Evolutionary conservation across 371 early-diverging fungal genomes (phyloP).

Genomic region (Cokeromyces recurvatus): DNA sequence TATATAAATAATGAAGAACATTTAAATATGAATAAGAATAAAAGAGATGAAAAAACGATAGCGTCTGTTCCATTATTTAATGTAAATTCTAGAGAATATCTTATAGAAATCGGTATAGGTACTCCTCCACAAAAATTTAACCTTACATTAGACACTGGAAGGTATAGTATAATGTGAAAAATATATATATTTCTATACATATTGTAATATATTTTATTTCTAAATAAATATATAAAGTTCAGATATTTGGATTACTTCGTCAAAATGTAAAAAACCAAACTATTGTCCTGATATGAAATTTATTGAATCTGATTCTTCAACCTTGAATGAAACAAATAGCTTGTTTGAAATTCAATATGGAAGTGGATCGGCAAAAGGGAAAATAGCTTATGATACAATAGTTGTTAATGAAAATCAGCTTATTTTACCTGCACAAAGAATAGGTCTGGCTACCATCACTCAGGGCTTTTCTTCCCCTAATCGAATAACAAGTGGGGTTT

Average conservation of each 20-base stretch:
- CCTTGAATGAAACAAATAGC: slow-evolving; percentile 15
- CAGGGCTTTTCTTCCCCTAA: slow-evolving; percentile 13
- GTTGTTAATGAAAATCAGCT: no score
- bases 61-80: slow-evolving; percentile 20
- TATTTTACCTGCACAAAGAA: no score
- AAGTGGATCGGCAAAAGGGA: slow-evolving; percentile 34
- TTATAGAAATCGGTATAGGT: slow-evolving; percentile 27
- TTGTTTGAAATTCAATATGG: slow-evolving; percentile 31
- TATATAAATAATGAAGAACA: background rate
- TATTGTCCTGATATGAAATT: slow-evolving; percentile 28
- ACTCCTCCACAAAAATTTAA: slow-evolving; percentile 33
- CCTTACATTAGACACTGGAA: slow-evolving; percentile 41
- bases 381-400: slow-evolving; percentile 28
- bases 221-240: slow-evolving; percentile 10
- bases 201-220: background rate
- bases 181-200: slow-evolving; percentile 2
- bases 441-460: no score
- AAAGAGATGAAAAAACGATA: slow-evolving; percentile 4
- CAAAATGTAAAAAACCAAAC: slow-evolving; percentile 16
- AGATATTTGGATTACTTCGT: slow-evolving; percentile 38
- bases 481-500: slow-evolving; percentile 33
- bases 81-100: slow-evolving; percentile 25
- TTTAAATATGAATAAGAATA: no score
- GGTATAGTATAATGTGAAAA: no score
- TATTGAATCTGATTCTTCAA: slow-evolving; percentile 20